Base-by-base conservation (phyloP, 768 basidiomycete genomes). In the Pulveroboletus sp. region DNA sequence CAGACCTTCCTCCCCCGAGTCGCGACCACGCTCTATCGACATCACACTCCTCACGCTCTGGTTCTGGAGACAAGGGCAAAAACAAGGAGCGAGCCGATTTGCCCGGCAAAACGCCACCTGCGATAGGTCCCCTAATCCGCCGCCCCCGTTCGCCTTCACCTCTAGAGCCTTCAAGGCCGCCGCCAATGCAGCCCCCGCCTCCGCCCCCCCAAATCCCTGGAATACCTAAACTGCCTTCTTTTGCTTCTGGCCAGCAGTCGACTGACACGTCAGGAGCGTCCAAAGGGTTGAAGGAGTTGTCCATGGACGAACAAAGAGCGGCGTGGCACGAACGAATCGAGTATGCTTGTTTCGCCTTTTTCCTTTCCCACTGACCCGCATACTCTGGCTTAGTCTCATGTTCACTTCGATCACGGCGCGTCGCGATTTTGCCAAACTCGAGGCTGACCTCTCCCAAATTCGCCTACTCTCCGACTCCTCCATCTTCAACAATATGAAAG, bases 321-420 rank as follows among this genome's bases (percentile, higher is more conserved):
- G 57, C 66, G 36, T 76, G 74, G 74, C 61, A 68, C 30, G 65
- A 70, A 31, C 73, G 74, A 23, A 63, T 76, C 30, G 67, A 68
- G 74, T 76, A 53, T 38, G 74, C 55, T 32, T 40, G 38, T 10
- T n/a, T 43, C 13, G 10, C 36, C 2, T 42, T 37, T 27, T 9
- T 37, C 37, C 26, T 26, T 16, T 17, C 36, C 24, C 34, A 34
- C 34, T 36, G 26, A 37, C 35, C 49, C n/a, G 57, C 26, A 8
- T 31, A 16, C 14, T 43, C 36, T 10, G 22, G 29, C n/a, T 24
- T 44, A 76, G 76, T 36, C 47, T 70, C 31, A 59, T 77, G 49
- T 65, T 71, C 10, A 55, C 63, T 7, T 69, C 70, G 1, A 64
- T 73, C 40, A 49, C 53, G 7, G 57, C 63, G 5, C 73, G 72